Evolutionary conservation across 2,329 filamentous ascomycete genomes (phyloP), one percentile per base, ranked within the genome.

Genomic region (Penicillium frequentans): DNA sequence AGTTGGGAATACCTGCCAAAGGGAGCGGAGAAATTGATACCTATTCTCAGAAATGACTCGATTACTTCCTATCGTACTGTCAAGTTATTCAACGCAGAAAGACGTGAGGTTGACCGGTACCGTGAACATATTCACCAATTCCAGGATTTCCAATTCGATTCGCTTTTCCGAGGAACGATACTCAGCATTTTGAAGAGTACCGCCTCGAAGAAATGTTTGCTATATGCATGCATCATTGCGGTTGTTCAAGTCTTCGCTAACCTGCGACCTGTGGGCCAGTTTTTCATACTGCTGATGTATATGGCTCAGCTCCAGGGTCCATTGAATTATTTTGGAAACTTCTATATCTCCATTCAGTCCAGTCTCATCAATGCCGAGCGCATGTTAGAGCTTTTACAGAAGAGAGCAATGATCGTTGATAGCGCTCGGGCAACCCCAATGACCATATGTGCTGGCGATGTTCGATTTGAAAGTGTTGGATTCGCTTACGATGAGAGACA

Each of bases 41-140:
- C 11, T 14, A n/a, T 24, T 14, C 31, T 5, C 60, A 84, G 82
- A 77, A 98, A 97, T 71, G 95, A 99, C 74, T 98, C 95, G 0
- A 95, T 99, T 80, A 91, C 93, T 60, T 96, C 92, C 16, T 99
- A 98, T 73, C 93, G 98, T 78, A 93, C 90, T 1, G 90, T 93
- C 71, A 95, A 93, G 72, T 93, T 93, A 68, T 95, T 95, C 81
- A 93, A 93, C 66, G 90, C 90, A 8, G 90, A 93, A 69, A 80
- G 84, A 2, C 92, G 90, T 69, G 90, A 95, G 69, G 91, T 91
- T 64, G 78, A 82, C 49, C 84, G 90, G 24, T 93, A 92, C 68
- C 82, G 86, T 46, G 76, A 82, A 45, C 89, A 90, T 26, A 90
- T 95, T 54, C 78, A 79, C 45, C 84, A 83, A 54, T 93, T 87